These are phyloP conservation scores for Trametes hirsuta DNA, from an alignment of 1,284 basidiomycete genomes.

Conservation along the genomic window DNA sequence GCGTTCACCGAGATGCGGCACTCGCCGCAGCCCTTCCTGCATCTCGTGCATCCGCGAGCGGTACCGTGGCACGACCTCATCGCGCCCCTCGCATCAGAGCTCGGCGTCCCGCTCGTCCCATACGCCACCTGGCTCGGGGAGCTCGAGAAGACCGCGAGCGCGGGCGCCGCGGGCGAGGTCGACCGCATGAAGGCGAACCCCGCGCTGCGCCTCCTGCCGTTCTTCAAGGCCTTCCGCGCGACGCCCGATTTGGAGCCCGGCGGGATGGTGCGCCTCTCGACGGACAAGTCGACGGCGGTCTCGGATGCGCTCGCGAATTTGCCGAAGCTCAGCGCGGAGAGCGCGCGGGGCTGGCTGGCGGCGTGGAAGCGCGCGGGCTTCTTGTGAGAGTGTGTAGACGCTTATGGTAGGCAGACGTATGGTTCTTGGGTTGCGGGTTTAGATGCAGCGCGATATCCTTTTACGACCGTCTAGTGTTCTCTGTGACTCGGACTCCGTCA, in stretches of 20 bases:
- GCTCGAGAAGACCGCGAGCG: conserved; percentile 16
- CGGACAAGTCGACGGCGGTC: conserved; percentile 7
- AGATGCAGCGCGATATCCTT: too few relatives aligned
- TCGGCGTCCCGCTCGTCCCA: conserved; percentile 27
- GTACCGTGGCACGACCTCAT: conserved; percentile 25
- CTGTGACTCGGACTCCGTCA: too few relatives aligned
- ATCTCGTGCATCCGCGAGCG: conserved; percentile 34
- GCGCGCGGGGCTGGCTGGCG: conserved; percentile 5
- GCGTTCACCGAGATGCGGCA: conserved; percentile 28
- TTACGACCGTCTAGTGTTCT: too few relatives aligned
- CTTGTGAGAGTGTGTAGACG: not conserved
- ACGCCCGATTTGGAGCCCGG: conserved; percentile 1
- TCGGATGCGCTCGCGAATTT: conserved; percentile 4
- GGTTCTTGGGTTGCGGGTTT: too few relatives aligned
- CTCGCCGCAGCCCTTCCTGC: conserved; percentile 21
- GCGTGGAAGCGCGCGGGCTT: conserved; percentile 13
- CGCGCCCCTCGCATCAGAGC: conserved; percentile 18
- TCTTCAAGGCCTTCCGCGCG: conserved; percentile 17
- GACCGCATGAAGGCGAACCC: conserved; percentile 23
- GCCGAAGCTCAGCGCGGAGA: not conserved
- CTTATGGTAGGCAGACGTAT: too few relatives aligned
- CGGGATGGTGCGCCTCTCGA: conserved; percentile 9
- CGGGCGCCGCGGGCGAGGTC: conserved; percentile 4
- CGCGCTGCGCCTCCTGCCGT: conserved; percentile 26
- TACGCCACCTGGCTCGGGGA: conserved; percentile 27